phyloP scores from a whole-genome alignment of 129 eudicot species.

The Artemisia annua region DNA sequence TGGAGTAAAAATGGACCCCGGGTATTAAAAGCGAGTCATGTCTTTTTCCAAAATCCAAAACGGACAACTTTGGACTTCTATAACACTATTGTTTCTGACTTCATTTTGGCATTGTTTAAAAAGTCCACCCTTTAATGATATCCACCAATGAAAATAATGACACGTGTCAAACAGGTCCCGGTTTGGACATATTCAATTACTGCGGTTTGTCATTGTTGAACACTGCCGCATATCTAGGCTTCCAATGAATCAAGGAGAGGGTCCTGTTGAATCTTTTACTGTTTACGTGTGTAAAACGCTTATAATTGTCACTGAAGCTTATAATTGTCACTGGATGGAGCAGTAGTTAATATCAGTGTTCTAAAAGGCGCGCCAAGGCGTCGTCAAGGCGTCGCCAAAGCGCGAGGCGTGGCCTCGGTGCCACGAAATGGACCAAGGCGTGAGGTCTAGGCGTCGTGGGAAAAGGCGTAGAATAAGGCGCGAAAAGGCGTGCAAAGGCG shows the following conservation, averaged over 20 bases:
- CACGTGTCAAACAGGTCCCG: slow-evolving; percentile 17
- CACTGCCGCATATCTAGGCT: slow-evolving; percentile 12
- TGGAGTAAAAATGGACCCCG: slow-evolving; percentile 26
- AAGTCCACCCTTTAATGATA: slow-evolving; percentile 30
- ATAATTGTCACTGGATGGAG: no score
- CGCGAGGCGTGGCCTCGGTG: no score
- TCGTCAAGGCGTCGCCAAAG: no score
- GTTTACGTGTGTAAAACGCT: no score
- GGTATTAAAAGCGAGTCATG: slow-evolving; percentile 33
- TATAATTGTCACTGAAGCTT: no score
- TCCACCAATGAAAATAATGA: slow-evolving; percentile 20
- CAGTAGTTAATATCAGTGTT: no score
- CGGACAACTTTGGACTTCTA: slow-evolving; percentile 20
- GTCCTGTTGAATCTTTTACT: background rate
- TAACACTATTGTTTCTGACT: slow-evolving; percentile 6
- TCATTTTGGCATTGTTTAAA: slow-evolving; percentile 16
- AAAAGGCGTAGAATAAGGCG: no score
- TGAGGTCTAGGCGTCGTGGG: no score
- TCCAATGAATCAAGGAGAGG: background rate
- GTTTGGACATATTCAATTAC: slow-evolving; percentile 36
- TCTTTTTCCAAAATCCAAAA: slow-evolving; percentile 27
- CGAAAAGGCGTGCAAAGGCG: no score
- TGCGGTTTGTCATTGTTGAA: slow-evolving; percentile 30
- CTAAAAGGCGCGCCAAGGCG: no score
- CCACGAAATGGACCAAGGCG: no score